These are phyloP conservation scores for Cladophialophora immunda DNA, from an alignment of 2,329 filamentous ascomycete genomes.

Conservation along the genomic window DNA sequence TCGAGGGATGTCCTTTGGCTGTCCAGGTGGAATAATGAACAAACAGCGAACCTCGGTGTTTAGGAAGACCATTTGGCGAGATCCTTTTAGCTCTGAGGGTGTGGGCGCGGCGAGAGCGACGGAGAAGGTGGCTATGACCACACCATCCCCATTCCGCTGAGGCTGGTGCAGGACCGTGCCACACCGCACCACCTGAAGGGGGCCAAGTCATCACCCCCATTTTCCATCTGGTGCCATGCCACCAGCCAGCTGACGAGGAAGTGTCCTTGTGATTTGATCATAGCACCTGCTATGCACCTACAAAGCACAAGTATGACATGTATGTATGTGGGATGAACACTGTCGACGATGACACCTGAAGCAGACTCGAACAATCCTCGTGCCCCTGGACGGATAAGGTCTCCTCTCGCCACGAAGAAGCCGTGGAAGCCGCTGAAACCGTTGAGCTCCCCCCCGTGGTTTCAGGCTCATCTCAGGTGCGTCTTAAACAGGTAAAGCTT, in stretches of 20 bases:
- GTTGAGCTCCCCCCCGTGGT: not conserved
- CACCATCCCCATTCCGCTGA: not conserved
- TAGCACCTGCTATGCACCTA: too few species aligned
- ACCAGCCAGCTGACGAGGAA: not conserved
- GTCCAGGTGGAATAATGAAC: not conserved
- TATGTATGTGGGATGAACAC: too few species aligned
- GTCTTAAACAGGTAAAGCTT: not conserved
- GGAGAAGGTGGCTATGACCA: not conserved
- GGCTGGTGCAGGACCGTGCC: not conserved
- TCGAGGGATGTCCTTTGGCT: not conserved
- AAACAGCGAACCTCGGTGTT: not conserved
- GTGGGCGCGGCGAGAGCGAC: not conserved
- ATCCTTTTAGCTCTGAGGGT: not conserved
- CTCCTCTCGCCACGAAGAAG: not conserved
- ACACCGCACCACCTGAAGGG: not conserved
- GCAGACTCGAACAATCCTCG: too few species aligned
- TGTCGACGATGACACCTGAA: too few species aligned
- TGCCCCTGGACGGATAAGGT: not conserved
- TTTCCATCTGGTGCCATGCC: not conserved
- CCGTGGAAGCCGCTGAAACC: not conserved
- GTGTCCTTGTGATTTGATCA: too few species aligned
- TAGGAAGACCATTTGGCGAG: too few species aligned
- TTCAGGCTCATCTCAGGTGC: not conserved
- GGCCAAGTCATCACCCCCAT: not conserved
- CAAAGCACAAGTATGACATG: too few species aligned